Evolutionary conservation across 768 basidiomycete genomes (phyloP).

Genomic region (Agrocybe chaxingu): DNA sequence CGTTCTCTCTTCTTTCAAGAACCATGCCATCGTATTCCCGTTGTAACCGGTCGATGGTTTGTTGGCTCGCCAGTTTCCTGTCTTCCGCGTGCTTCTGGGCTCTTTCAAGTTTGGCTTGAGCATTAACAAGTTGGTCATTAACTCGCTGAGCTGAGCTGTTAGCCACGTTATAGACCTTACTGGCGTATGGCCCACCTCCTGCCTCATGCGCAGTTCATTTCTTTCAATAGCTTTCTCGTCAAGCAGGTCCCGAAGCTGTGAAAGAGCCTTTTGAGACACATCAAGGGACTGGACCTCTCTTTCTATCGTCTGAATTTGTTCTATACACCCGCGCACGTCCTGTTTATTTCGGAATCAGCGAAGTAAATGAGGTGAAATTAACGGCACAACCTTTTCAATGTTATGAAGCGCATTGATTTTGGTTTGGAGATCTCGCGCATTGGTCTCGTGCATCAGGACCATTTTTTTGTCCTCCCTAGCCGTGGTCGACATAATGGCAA

Average conservation of each 20-base stretch:
- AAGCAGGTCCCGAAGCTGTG: constrained; percentile 63
- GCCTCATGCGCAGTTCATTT: constrained; percentile 62
- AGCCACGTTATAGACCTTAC: background rate
- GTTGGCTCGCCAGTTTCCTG: constrained; percentile 67
- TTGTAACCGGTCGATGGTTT: constrained; percentile 73
- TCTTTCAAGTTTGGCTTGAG: constrained; percentile 77
- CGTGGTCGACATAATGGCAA: constrained; percentile 67
- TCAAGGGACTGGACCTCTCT: constrained; percentile 65
- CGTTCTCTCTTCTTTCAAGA: constrained; percentile 71
- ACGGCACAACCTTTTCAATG: constrained; percentile 64
- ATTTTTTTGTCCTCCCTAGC: constrained; percentile 70
- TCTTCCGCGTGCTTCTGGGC: constrained; percentile 80
- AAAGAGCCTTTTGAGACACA: constrained; percentile 61
- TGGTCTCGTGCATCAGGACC: constrained; percentile 63
- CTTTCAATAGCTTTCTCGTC: constrained; percentile 74
- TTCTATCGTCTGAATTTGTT: constrained; percentile 74
- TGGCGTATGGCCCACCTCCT: constrained; percentile 45
- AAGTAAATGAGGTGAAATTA: constrained; percentile 1
- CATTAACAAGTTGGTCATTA: constrained; percentile 76
- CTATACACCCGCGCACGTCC: constrained; percentile 71
- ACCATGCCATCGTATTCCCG: constrained; percentile 79
- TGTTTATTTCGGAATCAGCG: constrained; percentile 22
- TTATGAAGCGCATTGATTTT: constrained; percentile 68
- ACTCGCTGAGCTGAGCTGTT: constrained; percentile 52
- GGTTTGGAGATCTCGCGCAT: constrained; percentile 72